Conservation (phyloP, 139 green algal genomes). For the Chlamydomonas sp. region DNA sequence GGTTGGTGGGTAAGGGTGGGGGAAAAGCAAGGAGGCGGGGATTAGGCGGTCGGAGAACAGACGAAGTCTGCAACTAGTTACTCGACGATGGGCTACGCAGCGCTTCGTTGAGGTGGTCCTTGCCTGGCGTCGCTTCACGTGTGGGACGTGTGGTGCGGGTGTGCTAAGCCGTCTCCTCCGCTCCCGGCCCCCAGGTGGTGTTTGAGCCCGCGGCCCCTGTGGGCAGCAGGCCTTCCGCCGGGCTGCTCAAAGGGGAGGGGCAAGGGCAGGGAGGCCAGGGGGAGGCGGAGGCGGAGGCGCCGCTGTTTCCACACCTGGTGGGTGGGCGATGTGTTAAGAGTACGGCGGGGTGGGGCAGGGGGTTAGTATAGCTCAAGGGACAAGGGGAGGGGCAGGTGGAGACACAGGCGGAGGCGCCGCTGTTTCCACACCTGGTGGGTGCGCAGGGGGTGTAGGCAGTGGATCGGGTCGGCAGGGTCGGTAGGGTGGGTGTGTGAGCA, state of each 20-base stretch:
- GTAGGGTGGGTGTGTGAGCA: background rate
- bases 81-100: too few species aligned
- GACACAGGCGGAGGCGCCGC: slow-evolving; percentile 4
- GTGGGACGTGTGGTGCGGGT: too few species aligned
- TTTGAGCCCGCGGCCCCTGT: slow-evolving; percentile 76
- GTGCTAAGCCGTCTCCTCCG: too few species aligned
- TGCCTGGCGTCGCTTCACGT: background rate
- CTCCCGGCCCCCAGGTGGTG: slow-evolving; percentile 58
- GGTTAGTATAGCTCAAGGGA: background rate
- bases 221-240: slow-evolving; percentile 46
- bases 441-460: background rate
- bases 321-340: background rate
- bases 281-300: slow-evolving; percentile 7
- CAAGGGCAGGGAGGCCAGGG: background rate
- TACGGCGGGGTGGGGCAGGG: too few species aligned
- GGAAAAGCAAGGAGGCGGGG: too few species aligned
- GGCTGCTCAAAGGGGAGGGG: background rate
- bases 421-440: slow-evolving; percentile 75
- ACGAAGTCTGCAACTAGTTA: too few species aligned
- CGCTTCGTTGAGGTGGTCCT: too few species aligned
- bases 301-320: slow-evolving; percentile 76
- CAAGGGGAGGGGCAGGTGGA: background rate
- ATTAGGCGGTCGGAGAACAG: too few species aligned
- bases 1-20: too few species aligned
- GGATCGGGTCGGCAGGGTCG: too few species aligned